phyloP scores from a whole-genome alignment of 108 stramenopile genomes.

The Fistulifera pelliculosa region DNA sequence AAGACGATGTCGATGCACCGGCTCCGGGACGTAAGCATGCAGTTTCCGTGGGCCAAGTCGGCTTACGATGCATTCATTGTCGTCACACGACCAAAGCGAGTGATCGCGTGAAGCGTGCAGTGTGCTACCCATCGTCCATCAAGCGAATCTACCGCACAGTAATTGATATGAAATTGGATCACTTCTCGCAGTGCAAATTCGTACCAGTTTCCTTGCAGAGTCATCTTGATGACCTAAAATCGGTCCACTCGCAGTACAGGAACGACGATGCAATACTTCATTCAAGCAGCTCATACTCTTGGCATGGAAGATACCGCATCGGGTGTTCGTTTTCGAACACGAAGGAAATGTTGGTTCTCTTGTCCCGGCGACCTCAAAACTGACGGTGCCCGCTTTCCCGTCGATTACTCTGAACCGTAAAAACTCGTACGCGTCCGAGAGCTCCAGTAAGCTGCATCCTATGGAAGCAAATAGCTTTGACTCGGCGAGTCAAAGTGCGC shows the following conservation, averaged over 20 bases:
- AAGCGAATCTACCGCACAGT: slow-evolving; percentile 84
- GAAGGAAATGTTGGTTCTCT: neutral
- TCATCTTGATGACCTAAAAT: slow-evolving; percentile 56
- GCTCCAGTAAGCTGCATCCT: neutral
- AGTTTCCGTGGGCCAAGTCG: slow-evolving; percentile 75
- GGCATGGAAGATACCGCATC: slow-evolving; percentile 70
- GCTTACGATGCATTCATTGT: slow-evolving; percentile 83
- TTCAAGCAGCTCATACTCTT: slow-evolving; percentile 56
- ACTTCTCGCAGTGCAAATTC: slow-evolving; percentile 72
- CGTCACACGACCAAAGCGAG: slow-evolving; percentile 50
- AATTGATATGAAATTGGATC: slow-evolving; percentile 91
- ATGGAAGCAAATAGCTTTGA: neutral
- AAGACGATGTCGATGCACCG: slow-evolving; percentile 74
- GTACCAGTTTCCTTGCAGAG: slow-evolving; percentile 64
- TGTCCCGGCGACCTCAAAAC: neutral
- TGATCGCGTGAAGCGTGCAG: slow-evolving; percentile 82
- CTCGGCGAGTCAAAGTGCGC: too few relatives aligned
- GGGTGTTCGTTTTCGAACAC: slow-evolving; percentile 39
- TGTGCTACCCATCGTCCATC: slow-evolving; percentile 82
- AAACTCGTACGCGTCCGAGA: too few relatives aligned
- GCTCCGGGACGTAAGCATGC: slow-evolving; percentile 85
- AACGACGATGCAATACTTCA: slow-evolving; percentile 87
- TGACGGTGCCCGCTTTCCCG: too few relatives aligned
- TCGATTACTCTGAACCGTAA: too few relatives aligned
- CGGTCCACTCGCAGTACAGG: slow-evolving; percentile 65